Evolutionary conservation across 495 filamentous ascomycete genomes (phyloP).

Genomic region (Annulohypoxylon bovei): DNA sequence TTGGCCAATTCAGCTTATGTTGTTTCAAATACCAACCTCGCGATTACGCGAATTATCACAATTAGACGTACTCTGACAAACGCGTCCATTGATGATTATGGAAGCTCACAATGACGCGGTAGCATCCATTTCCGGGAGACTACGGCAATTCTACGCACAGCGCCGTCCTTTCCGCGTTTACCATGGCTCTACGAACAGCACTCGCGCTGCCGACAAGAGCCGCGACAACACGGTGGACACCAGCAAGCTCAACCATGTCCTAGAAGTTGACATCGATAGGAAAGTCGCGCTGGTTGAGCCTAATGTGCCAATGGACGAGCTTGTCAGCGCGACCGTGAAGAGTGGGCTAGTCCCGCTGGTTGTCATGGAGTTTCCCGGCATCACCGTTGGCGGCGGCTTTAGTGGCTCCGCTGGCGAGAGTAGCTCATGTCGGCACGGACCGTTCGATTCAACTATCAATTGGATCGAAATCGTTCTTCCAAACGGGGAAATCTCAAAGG

Average conservation of each 20-base stretch:
- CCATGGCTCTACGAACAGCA: conserved; percentile 81
- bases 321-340: conserved; percentile 62
- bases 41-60: neutral
- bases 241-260: conserved; percentile 60
- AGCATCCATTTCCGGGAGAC: conserved; percentile 51
- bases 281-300: conserved; percentile 68
- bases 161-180: conserved; percentile 72
- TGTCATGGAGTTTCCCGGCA: conserved; percentile 72
- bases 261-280: conserved; percentile 57
- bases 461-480: conserved; percentile 68
- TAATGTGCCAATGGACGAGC: conserved; percentile 70
- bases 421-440: conserved; percentile 67
- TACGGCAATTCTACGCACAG: conserved; percentile 62
- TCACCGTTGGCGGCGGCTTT: conserved; percentile 72
- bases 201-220: conserved; percentile 57
- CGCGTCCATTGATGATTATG: conserved; percentile 39
- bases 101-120: conserved; percentile 57
- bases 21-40: neutral
- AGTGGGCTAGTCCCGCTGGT: conserved; percentile 65
- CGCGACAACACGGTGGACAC: conserved; percentile 65
- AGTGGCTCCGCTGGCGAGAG: conserved; percentile 70
- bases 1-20: neutral
- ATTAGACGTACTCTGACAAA: neutral
- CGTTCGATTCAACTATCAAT: conserved; percentile 66
- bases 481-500: conserved; percentile 58